Evolutionary conservation across 2,329 filamentous ascomycete genomes (phyloP), one percentile per base, ranked within the genome.

Genomic region (Xylaria sp.): DNA sequence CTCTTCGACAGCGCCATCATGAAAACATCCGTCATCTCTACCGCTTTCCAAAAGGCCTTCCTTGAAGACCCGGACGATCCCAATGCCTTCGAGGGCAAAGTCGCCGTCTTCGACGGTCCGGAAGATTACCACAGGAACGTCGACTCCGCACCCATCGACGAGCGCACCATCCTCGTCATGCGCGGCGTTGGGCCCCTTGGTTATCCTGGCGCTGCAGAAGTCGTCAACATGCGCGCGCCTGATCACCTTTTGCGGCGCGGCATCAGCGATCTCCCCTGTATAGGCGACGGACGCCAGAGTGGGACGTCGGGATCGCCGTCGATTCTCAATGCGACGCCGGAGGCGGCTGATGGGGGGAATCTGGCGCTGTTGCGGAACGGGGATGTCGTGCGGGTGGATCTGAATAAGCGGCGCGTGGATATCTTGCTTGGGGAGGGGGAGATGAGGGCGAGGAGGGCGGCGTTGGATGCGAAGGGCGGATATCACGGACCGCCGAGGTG

Each of bases 241-340:
- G 73, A 71, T 30, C 71, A 74, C 55, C 71, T 80, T 3, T 65
- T 81, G 49, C 75, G 74, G 61, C 67, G 78, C 66, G 77, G 81
- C 54, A 69, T 82, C 60, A 67, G 74, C 63, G 72, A 78, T 51
- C 68, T 83, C 52, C 76, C 77, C 6, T 81, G 79, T 59, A 79
- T 83, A 59, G 81, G 81, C 5, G 80, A 83, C 65, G 81, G 80
- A 1, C 72, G 81, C 52, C 81, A 83, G 66, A 82, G 79, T 6
- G 80, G 81, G 37, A 83, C 81, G 2, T 83, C 80, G 2, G 80
- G 78, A 0, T 80, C 78, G 2, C 81, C 80, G 1, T 81, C 79
- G 0, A 83, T 83, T 54, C 69, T 83, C n/a, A 82, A 83, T 61
- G 80, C 80, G 1, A 80, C 76, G 50, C 80, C 81, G 6, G 81